Conservation (phyloP, 257 asterid species). For the Gardenia jasminoides region DNA sequence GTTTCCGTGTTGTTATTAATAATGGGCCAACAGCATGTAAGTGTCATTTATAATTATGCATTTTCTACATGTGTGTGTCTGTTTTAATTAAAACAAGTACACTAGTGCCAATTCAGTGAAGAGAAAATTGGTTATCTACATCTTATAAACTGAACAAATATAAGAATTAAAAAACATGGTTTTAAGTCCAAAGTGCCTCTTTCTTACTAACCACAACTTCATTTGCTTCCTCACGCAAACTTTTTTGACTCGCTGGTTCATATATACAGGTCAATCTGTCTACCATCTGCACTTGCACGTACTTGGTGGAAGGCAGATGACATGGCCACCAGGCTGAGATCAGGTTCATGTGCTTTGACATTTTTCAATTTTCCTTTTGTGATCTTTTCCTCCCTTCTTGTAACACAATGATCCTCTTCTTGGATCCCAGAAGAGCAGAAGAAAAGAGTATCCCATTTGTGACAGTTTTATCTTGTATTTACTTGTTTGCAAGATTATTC, state of each 20-base stretch:
- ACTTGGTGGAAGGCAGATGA: slow-evolving; percentile 93
- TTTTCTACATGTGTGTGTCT: background rate
- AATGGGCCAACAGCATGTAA: slow-evolving; percentile 82
- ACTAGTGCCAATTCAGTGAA: background rate
- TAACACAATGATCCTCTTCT: background rate
- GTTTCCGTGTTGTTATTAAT: slow-evolving; percentile 89
- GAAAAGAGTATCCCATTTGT: background rate
- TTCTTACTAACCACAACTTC: background rate
- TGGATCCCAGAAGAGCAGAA: background rate
- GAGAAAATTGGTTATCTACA: background rate
- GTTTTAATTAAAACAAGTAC: background rate
- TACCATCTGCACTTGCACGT: slow-evolving; percentile 97
- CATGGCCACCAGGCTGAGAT: slow-evolving; percentile 93
- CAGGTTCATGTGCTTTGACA: slow-evolving; percentile 7
- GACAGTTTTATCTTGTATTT: background rate
- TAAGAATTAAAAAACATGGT: background rate
- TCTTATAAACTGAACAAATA: background rate
- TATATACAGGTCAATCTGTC: slow-evolving; percentile 80
- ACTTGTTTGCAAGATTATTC: background rate
- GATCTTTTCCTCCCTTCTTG: background rate
- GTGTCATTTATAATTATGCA: slow-evolving; percentile 19
- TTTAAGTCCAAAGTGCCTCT: background rate
- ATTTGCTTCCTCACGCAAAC: background rate
- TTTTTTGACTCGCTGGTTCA: slow-evolving; percentile 3
- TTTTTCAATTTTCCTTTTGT: background rate